Evolutionary conservation across 176 grass and related monocot species (phyloP), one percentile per base, ranked within the genome.

Genomic region (Hordeum marinum): DNA sequence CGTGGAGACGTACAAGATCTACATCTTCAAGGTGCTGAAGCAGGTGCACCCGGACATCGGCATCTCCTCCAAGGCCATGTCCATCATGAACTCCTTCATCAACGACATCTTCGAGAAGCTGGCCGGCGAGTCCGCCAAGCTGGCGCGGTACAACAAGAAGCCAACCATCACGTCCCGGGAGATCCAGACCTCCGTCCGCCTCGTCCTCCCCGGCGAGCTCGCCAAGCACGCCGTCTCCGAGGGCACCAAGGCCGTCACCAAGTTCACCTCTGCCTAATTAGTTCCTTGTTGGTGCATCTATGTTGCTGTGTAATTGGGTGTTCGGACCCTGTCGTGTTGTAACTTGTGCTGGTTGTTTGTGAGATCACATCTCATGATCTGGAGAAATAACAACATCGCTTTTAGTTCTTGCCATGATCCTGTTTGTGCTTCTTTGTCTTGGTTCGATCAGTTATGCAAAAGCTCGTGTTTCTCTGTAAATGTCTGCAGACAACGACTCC

Each of bases 1-100:
- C 63, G 88, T 90, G 3, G 95, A 97, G 92, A 94, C 92, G 0
- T 97, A 97, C 65, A 97, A 97, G 90, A 94, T 97, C 70, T 97
- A 97, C 86, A 97, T 94, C 78, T 97, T 97, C 74, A 94, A 97
- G 90, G 95, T 97, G 23, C 88, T 97, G 7, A 97, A 97, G 88
- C 92, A 97, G 88, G 95, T 97, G 43, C 90, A 97, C 79, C 90
- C 92, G 0, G 90, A 97, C 92, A 94, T 97, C 52, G 95, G 86
- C 41, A 90, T 97, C 88, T 94, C 92, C n/a, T 92, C 90, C 90
- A 97, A 97, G 88, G 92, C 92, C 82, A 97, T 97, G 95, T 86
- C 87, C 74, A 97, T 94, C 84, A 97, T 97, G 95, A 97, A 97
- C 80, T 94, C 90, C 25, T 97, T 97, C 82, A 94, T 96, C 87